phyloP scores from a whole-genome alignment of 768 basidiomycete genomes.

The Mycena sanguinolenta region DNA sequence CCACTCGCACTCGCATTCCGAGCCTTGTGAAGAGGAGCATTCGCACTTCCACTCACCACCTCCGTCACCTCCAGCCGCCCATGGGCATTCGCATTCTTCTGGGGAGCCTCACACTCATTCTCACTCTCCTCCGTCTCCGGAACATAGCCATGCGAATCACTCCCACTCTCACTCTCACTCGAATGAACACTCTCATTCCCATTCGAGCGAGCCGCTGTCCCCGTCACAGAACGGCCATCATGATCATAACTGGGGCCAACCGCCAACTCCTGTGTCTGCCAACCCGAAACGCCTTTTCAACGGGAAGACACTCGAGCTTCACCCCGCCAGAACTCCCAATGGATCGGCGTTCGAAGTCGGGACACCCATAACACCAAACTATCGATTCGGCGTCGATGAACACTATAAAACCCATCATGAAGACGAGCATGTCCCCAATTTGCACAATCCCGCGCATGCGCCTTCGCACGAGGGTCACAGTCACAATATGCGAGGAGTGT shows the following conservation, averaged over 20 bases:
- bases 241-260: constrained; percentile 2
- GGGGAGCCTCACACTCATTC: constrained; percentile 23
- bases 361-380: constrained; percentile 77
- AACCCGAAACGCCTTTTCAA: constrained; percentile 53
- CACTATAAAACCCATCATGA: constrained; percentile 61
- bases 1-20: constrained; percentile 41
- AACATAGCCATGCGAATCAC: constrained; percentile 28
- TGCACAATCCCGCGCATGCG: constrained; percentile 66
- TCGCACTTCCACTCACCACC: constrained; percentile 30
- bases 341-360: constrained; percentile 40
- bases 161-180: constrained; percentile 20
- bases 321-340: constrained; percentile 42
- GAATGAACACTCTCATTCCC: constrained; percentile 38
- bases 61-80: background rate
- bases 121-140: constrained; percentile 26
- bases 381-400: constrained; percentile 66
- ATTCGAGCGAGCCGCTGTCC: constrained; percentile 3
- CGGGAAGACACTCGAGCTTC: constrained; percentile 56
- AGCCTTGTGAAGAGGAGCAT: constrained; percentile 36
- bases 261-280: constrained; percentile 23
- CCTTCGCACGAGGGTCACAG: constrained; percentile 86
- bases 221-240: constrained; percentile 28
- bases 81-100: no score
- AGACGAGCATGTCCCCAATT: constrained; percentile 54
- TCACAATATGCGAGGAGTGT: constrained; percentile 99